A percentile compares a stretch with the other conserved stretches of the same genome.
These are phyloP conservation scores for Coemansia sp. DNA, from an alignment of 192 early-diverging fungal genomes.

Conservation along the genomic window DNA sequence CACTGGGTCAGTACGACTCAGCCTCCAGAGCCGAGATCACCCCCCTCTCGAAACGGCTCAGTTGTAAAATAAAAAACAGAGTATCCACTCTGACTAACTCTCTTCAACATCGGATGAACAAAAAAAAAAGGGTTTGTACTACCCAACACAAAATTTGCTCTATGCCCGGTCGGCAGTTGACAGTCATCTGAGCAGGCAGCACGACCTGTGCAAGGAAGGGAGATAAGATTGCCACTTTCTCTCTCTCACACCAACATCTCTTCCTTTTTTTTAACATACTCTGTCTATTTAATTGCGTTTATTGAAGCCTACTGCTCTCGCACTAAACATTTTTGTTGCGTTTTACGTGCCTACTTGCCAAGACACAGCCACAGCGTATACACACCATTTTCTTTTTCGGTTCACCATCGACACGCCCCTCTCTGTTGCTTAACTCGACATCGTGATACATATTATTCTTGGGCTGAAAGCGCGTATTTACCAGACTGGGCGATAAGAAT, in stretches of 20 bases:
- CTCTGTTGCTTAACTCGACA: not conserved
- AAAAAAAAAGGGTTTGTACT: too few species aligned
- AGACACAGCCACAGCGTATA: not conserved
- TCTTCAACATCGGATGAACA: too few species aligned
- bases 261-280: not conserved
- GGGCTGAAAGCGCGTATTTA: not conserved
- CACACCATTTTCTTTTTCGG: not conserved
- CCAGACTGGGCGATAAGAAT: slow-evolving; percentile 6
- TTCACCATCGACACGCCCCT: not conserved
- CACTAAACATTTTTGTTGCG: not conserved
- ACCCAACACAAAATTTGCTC: not conserved
- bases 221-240: not conserved
- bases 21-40: not conserved
- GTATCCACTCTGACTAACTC: not conserved
- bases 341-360: not conserved
- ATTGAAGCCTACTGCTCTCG: slow-evolving; percentile 15
- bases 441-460: not conserved
- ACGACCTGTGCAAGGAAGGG: not conserved
- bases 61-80: not conserved
- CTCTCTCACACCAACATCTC: not conserved
- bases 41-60: not conserved
- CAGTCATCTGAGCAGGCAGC: slow-evolving; percentile 1
- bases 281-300: not conserved
- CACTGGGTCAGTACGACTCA: not conserved
- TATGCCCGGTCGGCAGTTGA: not conserved